Conservation (phyloP, 2,329 filamentous ascomycete species). For the Epichloe sp. region DNA sequence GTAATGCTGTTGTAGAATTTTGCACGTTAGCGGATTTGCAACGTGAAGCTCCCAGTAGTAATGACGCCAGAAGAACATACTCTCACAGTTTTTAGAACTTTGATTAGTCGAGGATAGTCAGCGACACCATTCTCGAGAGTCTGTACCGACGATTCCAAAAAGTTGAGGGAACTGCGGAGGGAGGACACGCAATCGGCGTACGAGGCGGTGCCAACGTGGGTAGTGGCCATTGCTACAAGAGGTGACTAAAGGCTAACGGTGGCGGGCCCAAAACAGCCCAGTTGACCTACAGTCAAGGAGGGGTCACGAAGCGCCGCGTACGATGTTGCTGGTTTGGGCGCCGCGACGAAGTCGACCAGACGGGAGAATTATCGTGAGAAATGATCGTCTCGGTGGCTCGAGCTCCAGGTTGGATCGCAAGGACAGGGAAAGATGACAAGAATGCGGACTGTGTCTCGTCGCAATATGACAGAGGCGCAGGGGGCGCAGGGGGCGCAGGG, state of each 20-base stretch:
- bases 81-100: conserved; percentile 43
- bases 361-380: conserved; percentile 1
- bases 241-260: neutral
- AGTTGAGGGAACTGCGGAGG: conserved; percentile 45
- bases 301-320: neutral
- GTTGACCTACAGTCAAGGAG: neutral
- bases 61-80: conserved; percentile 24
- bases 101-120: conserved; percentile 43
- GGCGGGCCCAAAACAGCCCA: neutral
- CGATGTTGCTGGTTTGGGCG: neutral
- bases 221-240: conserved; percentile 7
- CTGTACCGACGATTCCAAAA: conserved; percentile 46
- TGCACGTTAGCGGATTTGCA: neutral
- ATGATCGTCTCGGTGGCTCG: neutral
- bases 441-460: conserved; percentile 3
- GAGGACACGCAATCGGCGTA: conserved; percentile 48
- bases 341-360: neutral
- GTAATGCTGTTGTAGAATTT: conserved; percentile 57
- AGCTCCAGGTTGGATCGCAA: neutral
- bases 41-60: neutral
- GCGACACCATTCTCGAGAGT: conserved; percentile 42
- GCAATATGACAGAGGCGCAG: neutral
- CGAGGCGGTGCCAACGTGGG: conserved; percentile 18
- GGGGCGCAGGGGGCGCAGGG: neutral
- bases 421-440: neutral